phyloP scores from a whole-genome alignment of 257 asterid species.

The Solanum virginianum region DNA sequence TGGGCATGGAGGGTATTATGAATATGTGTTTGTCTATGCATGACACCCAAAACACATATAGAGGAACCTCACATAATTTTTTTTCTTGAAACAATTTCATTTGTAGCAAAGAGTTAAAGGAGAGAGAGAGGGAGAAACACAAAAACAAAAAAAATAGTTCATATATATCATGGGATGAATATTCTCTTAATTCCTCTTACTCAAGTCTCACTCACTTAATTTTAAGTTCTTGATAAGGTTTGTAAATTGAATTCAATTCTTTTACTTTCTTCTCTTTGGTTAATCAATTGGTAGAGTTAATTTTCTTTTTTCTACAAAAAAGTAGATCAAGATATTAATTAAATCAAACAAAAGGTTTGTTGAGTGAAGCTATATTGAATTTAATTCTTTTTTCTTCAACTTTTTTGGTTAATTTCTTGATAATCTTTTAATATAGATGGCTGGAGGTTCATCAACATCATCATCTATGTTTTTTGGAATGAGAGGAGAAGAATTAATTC shows the following conservation, averaged over 20 bases:
- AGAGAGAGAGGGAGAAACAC: neutral
- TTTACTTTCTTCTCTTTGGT: neutral
- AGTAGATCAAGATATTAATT: neutral
- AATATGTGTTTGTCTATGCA: constrained; percentile 27
- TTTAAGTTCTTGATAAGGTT: neutral
- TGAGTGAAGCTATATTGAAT: neutral
- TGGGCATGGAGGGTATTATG: neutral
- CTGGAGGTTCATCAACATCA: neutral
- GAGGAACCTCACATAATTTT: constrained; percentile 28
- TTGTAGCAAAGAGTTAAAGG: constrained; percentile 21
- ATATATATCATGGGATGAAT: neutral
- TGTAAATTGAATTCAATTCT: neutral
- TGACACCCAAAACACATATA: constrained; percentile 29
- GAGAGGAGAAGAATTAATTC: neutral
- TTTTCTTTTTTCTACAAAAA: neutral
- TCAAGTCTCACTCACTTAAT: neutral
- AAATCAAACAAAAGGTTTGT: neutral
- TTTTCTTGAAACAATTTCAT: constrained; percentile 24
- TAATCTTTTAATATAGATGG: neutral
- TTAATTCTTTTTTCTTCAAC: neutral
- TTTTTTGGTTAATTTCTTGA: neutral
- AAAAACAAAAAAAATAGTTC: neutral
- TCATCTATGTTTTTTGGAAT: neutral
- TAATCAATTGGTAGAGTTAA: neutral
- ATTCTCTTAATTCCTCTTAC: neutral